Base-by-base conservation (phyloP, 805 yeast genomes). In the Lipomyces kockii region DNA sequence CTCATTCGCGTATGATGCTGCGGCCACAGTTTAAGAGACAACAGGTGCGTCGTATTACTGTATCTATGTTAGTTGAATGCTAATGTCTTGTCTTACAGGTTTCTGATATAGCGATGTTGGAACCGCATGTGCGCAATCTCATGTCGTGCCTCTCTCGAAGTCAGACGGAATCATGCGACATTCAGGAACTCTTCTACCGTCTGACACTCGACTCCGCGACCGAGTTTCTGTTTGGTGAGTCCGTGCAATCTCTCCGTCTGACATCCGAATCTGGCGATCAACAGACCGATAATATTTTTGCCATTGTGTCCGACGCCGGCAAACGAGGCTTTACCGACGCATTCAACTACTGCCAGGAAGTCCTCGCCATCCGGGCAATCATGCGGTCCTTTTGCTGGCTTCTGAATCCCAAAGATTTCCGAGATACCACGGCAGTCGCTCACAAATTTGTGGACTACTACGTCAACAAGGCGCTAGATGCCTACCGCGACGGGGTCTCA, bases 401-500 rank as follows among this genome's bases (percentile, higher is more conserved):
- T 11, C 65, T 71, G 35, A 56, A 72, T 62, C 53, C 74, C 12
- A 66, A 67, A 17, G 65, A 77, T 61, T 82, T 83, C 70, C 74
- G 77, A 54, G 73, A 73, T n/a, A 72, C 78, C 29, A 77, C 72
- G 58, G 71, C 65, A 12, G 66, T 72, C 8, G 80, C 80, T 55
- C 78, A 78, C 62, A 70, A 65, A 25, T 77, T 76, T 76, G 80
- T 81, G 29, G 80, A 82, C 69, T 76, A 72, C 65, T 83, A 80
- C 70, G 85, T 82, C 29, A 63, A 78, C 46, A 71, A 72, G 63
- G 85, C 83, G 6, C 75, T 83, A 56, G 72, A 51, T 43, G 60
- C n/a, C 27, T 43, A 43, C 49, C 49, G 22, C 20, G 22, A 17
- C 3, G 49, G 49, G 49, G 11, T n/a, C 11, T 22, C 20, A 17